Evolutionary conservation across 2,329 filamentous ascomycete genomes (phyloP).

Genomic region (Xylariaceae sp.): DNA sequence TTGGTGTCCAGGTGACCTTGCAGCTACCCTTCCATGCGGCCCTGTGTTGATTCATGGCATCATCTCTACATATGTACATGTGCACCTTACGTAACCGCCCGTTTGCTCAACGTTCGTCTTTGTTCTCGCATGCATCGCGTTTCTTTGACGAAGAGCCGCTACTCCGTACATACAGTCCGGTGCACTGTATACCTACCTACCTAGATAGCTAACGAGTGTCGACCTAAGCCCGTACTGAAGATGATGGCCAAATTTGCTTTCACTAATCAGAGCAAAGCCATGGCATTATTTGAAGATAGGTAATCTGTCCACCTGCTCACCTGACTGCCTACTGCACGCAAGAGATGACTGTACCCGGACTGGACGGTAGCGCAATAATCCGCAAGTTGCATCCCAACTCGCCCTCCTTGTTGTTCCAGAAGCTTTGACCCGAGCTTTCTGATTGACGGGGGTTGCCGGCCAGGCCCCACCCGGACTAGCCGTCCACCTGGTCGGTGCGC

Average conservation of each 20-base stretch:
- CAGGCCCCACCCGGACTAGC: conserved; percentile 9
- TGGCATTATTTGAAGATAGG: background rate
- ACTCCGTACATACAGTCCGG: too few species aligned
- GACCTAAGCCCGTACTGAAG: too few species aligned
- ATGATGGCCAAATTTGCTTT: background rate
- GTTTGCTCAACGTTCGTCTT: background rate
- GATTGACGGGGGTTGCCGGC: conserved; percentile 9
- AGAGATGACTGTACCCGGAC: conserved; percentile 8
- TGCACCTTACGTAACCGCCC: background rate
- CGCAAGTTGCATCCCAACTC: conserved; percentile 10
- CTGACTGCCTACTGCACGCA: background rate
- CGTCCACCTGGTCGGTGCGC: conserved; percentile 11
- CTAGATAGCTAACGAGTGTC: too few species aligned
- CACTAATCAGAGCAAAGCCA: background rate
- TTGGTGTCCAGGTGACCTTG: conserved; percentile 18
- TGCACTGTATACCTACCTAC: too few species aligned
- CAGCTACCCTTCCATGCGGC: conserved; percentile 8
- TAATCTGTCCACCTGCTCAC: background rate
- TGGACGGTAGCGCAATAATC: conserved; percentile 16
- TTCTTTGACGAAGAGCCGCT: too few species aligned
- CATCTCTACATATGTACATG: background rate
- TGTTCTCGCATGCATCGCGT: background rate
- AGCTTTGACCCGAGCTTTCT: conserved; percentile 21
- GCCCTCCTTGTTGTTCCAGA: conserved; percentile 24
- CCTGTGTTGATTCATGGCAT: background rate